Percentiles rank a stretch among this genome's conserved stretches.
Conservation (phyloP, 106 monocot genomes). For the Dendrobium chrysotoxum region DNA sequence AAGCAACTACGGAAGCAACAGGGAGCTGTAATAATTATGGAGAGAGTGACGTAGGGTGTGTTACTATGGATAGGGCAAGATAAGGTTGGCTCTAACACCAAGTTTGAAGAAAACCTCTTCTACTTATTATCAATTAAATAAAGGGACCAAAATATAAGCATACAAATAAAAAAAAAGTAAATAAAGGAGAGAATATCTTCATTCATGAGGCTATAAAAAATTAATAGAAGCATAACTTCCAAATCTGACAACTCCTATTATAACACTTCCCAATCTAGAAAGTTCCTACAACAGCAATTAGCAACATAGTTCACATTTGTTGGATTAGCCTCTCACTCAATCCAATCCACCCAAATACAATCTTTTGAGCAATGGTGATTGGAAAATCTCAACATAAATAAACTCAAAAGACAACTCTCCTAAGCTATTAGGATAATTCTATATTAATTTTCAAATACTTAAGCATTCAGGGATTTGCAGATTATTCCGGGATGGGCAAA, state of each 20-base stretch:
- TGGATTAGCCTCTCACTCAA: not conserved
- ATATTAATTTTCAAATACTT: not conserved
- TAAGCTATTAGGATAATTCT: not conserved
- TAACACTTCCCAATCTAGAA: not conserved
- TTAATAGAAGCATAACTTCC: not conserved
- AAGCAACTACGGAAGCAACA: too few relatives aligned
- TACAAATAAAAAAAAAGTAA: not conserved
- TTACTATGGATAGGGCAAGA: too few relatives aligned
- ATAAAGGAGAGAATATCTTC: not conserved
- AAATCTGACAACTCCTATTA: not conserved
- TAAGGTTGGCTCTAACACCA: too few relatives aligned
- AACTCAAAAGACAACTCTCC: not conserved
- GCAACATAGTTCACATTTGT: not conserved
- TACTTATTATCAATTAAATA: too few relatives aligned
- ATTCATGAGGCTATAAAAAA: not conserved
- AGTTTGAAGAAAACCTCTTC: too few relatives aligned
- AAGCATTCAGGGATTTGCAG: not conserved
- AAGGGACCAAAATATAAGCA: too few relatives aligned
- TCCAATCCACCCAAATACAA: not conserved
- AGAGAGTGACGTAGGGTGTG: too few relatives aligned
- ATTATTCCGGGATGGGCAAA: not conserved
- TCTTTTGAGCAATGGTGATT: not conserved
- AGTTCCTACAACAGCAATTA: not conserved
- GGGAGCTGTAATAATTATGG: too few relatives aligned
- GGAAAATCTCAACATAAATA: not conserved